Evolutionary conservation across 1,139 yeast genomes (phyloP).

Genomic region (Hansenula anomala): DNA sequence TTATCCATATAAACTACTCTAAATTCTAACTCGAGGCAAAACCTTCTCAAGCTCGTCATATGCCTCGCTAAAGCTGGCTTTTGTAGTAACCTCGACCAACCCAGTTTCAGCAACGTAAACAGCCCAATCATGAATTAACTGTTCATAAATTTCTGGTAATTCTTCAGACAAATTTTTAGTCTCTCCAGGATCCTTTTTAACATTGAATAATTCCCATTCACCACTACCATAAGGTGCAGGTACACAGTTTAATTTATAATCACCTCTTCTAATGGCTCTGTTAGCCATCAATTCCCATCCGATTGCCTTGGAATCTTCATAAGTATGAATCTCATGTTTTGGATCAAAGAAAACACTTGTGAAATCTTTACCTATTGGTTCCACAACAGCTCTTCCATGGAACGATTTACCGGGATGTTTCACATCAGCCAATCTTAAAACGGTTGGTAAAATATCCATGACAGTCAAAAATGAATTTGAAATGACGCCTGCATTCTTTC

Average conservation of each 20-base stretch:
- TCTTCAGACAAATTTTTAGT: constrained; percentile 34
- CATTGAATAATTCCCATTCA: constrained; percentile 45
- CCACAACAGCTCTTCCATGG: constrained; percentile 35
- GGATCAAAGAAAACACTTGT: constrained; percentile 26
- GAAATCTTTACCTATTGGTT: constrained; percentile 41
- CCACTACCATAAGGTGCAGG: constrained; percentile 47
- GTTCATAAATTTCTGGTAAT: constrained; percentile 31
- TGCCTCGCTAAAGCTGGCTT: no score
- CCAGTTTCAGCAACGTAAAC: constrained; percentile 47
- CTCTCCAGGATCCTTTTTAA: constrained; percentile 44
- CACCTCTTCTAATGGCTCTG: constrained; percentile 50
- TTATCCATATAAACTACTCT: no score
- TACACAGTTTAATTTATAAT: constrained; percentile 42
- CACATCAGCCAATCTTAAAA: constrained; percentile 42
- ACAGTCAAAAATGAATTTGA: constrained; percentile 43
- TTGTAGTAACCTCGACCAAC: background rate
- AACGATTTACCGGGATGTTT: constrained; percentile 38
- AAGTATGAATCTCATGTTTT: constrained; percentile 29
- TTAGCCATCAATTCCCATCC: constrained; percentile 59
- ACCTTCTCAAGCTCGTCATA: no score
- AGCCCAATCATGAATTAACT: constrained; percentile 44
- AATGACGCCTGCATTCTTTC: constrained; percentile 27
- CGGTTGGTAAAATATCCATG: constrained; percentile 54
- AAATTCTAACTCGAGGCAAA: no score
- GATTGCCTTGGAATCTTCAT: constrained; percentile 39